Conservation (phyloP, 2,329 filamentous ascomycete genomes). For the Aspergillus texensis region DNA sequence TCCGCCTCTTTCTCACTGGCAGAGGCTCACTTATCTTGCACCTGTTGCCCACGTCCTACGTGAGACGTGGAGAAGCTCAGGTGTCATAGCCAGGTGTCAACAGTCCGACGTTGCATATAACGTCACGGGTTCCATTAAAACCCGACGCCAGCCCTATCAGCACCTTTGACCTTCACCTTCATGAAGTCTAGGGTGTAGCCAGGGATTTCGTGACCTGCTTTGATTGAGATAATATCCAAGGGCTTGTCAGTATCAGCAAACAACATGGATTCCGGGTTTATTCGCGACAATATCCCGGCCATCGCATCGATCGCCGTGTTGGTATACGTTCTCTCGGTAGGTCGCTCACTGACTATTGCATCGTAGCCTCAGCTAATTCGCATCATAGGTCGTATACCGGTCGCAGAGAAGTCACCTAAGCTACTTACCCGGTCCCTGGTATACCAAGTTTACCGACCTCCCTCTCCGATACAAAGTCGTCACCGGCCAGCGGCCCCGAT, state of each 20-base stretch:
- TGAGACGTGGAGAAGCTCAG: too few species aligned
- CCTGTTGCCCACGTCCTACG: background rate
- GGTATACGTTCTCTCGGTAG: slow-evolving; percentile 1
- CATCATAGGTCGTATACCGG: background rate
- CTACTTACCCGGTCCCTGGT: slow-evolving; percentile 13
- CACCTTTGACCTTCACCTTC: background rate
- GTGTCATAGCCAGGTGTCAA: background rate
- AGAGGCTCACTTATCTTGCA: background rate
- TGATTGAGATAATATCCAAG: background rate
- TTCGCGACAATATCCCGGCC: background rate
- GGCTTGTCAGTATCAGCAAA: background rate
- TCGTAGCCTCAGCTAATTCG: background rate
- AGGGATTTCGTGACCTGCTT: background rate
- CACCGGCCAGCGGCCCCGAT: slow-evolving; percentile 12
- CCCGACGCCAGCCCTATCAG: background rate
- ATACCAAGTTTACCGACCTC: slow-evolving; percentile 16
- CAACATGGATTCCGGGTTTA: slow-evolving; percentile 3
- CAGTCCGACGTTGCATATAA: slow-evolving; percentile 1
- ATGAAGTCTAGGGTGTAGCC: background rate
- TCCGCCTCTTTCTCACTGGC: background rate
- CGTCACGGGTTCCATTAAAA: background rate
- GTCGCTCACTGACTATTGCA: background rate
- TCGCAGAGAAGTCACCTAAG: background rate
- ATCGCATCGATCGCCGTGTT: background rate
- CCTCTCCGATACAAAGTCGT: slow-evolving; percentile 12